phyloP scores from a whole-genome alignment of 306 rosid genomes.

The Aeschynomene evenia region DNA sequence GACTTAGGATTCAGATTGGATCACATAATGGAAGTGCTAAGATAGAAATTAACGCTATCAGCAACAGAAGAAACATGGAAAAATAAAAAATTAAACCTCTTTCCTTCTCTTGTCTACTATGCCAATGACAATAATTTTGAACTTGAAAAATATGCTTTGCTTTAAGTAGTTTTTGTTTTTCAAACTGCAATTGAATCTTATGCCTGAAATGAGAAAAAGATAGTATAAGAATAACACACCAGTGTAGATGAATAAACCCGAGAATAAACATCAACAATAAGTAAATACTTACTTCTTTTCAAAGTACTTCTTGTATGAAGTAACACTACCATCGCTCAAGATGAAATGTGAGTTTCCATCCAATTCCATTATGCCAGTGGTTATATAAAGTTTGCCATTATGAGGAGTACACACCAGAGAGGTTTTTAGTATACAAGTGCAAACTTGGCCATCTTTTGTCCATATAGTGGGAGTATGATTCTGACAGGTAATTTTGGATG shows the following conservation, averaged over 20 bases:
- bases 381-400: constrained; percentile 51
- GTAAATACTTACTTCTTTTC: constrained; percentile 41
- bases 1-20: constrained; percentile 13
- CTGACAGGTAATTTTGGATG: constrained; percentile 18
- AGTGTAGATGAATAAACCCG: background rate
- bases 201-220: constrained; percentile 50
- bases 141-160: constrained; percentile 55
- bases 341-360: constrained; percentile 55
- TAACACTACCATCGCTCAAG: constrained; percentile 39
- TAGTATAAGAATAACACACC: background rate
- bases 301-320: constrained; percentile 60
- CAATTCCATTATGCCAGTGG: constrained; percentile 42
- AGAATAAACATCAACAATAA: constrained; percentile 13
- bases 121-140: constrained; percentile 48
- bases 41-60: background rate
- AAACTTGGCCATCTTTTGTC: constrained; percentile 50
- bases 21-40: background rate
- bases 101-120: constrained; percentile 40
- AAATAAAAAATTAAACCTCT: constrained; percentile 46
- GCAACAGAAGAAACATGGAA: constrained; percentile 12
- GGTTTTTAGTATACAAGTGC: constrained; percentile 53
- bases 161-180: constrained; percentile 41
- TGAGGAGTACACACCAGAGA: constrained; percentile 78
- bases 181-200: constrained; percentile 49
- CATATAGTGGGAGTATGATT: constrained; percentile 14